These are phyloP conservation scores for Tolypocladium guangdongense DNA, from an alignment of 2,329 filamentous ascomycete species.

Conservation along the genomic window DNA sequence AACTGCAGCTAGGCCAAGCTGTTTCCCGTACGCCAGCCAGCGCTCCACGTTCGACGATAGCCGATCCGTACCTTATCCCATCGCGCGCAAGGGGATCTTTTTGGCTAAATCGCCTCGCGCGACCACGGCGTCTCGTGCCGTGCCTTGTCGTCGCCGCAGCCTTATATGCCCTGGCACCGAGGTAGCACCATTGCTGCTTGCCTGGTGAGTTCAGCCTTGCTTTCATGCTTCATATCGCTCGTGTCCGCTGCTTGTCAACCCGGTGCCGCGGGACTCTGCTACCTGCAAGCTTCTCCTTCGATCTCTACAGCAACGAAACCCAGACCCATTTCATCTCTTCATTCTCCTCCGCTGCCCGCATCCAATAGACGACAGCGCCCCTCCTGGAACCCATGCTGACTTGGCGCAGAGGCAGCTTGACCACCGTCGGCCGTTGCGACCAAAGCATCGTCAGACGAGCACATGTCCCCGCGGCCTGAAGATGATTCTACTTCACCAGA, in stretches of 20 bases:
- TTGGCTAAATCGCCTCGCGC: not conserved
- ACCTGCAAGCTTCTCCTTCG: not conserved
- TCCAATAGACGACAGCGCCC: not conserved
- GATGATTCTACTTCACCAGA: conserved; percentile 46
- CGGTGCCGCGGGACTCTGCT: not conserved
- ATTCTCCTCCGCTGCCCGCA: not conserved
- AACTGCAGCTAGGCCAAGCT: conserved; percentile 4
- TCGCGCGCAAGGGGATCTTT: not conserved
- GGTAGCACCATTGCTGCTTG: not conserved
- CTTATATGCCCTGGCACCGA: not conserved
- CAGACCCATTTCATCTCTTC: not conserved
- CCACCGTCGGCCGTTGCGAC: not conserved
- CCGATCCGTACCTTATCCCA: not conserved
- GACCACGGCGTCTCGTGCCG: not conserved
- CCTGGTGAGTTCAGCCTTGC: not conserved
- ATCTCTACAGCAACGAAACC: not conserved
- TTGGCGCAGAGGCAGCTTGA: not conserved
- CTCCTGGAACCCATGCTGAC: not conserved
- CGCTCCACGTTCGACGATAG: not conserved
- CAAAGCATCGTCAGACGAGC: conserved; percentile 20
- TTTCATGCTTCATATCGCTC: not conserved
- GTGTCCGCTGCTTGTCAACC: not conserved
- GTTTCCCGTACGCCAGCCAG: not conserved
- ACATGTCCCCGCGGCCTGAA: conserved; percentile 51
- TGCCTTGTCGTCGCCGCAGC: not conserved